phyloP scores from a whole-genome alignment of 2,329 filamentous ascomycete genomes.

The Sporothrix sp. region DNA sequence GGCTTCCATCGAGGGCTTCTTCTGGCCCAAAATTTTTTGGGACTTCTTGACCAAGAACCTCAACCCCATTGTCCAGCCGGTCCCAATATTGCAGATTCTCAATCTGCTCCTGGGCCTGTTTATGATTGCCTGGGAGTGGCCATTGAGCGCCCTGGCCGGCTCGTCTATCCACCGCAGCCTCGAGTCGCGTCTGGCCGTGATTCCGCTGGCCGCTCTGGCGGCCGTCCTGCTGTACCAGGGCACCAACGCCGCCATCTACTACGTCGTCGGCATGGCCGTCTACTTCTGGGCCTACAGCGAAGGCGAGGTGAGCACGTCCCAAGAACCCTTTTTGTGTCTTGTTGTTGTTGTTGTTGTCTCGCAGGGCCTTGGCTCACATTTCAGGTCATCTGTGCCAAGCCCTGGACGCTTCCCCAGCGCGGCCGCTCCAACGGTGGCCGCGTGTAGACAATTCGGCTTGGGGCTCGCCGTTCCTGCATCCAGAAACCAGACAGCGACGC shows the following conservation, averaged over 20 bases:
- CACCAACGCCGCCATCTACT: conserved; percentile 87
- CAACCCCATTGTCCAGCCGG: conserved; percentile 72
- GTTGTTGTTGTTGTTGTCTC: too few species aligned
- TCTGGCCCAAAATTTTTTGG: conserved; percentile 99
- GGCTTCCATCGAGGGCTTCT: conserved; percentile 76
- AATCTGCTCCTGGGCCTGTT: conserved; percentile 75
- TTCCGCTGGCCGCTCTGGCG: conserved; percentile 67
- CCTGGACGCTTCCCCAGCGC: conserved; percentile 59
- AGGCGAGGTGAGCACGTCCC: too few species aligned
- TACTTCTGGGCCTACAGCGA: conserved; percentile 98
- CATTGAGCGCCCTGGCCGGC: conserved; percentile 66
- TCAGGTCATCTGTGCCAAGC: conserved; percentile 58
- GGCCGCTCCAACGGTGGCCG: conserved; percentile 22
- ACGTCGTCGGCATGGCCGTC: conserved; percentile 70
- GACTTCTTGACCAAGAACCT: conserved; percentile 90
- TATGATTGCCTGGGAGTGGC: conserved; percentile 86
- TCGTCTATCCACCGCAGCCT: conserved; percentile 75
- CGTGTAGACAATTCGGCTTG: conserved; percentile 1
- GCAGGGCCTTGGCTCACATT: too few species aligned
- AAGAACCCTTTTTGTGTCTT: too few species aligned
- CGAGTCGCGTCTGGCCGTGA: conserved; percentile 70
- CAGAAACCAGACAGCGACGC: too few species aligned
- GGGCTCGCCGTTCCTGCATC: too few species aligned
- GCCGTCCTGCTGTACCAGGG: conserved; percentile 80
- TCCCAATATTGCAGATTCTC: conserved; percentile 82